Evolutionary conservation across 2,329 filamentous ascomycete species (phyloP).

Genomic region (Graphilbum ipis-grandicollis): DNA sequence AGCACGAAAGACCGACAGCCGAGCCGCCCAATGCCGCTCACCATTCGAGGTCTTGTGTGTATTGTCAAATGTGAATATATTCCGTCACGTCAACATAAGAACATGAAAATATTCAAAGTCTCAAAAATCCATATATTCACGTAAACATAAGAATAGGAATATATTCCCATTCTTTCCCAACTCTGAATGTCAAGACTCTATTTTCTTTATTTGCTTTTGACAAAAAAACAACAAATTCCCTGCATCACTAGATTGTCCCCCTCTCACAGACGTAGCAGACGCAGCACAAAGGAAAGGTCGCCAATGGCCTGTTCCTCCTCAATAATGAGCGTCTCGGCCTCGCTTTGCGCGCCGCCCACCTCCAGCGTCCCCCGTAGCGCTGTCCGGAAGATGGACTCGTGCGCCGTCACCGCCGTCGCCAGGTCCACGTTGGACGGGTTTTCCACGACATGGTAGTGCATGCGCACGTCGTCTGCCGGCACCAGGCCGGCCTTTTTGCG

Average conservation of each 20-base stretch:
- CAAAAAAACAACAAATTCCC: not conserved
- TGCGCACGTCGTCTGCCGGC: constrained; percentile 84
- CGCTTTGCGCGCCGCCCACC: constrained; percentile 37
- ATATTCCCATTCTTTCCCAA: no score
- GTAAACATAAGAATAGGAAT: no score
- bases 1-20: no score
- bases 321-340: constrained; percentile 44
- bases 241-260: not conserved
- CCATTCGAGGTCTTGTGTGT: no score
- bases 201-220: not conserved
- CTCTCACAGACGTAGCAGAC: constrained; percentile 6
- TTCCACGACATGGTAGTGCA: constrained; percentile 72
- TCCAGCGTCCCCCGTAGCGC: constrained; percentile 62
- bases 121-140: no score
- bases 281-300: constrained; percentile 9
- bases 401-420: constrained; percentile 49
- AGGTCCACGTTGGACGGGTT: constrained; percentile 67
- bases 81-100: no score
- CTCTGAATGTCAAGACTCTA: no score
- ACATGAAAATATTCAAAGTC: no score
- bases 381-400: constrained; percentile 55
- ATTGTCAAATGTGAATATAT: no score
- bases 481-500: constrained; percentile 87
- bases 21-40: no score
- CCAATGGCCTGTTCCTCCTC: constrained; percentile 52